Percentiles rank a stretch among this genome's conserved stretches.
Conservation (phyloP, 768 basidiomycete genomes). For the Hysterangium stoloniferum region DNA sequence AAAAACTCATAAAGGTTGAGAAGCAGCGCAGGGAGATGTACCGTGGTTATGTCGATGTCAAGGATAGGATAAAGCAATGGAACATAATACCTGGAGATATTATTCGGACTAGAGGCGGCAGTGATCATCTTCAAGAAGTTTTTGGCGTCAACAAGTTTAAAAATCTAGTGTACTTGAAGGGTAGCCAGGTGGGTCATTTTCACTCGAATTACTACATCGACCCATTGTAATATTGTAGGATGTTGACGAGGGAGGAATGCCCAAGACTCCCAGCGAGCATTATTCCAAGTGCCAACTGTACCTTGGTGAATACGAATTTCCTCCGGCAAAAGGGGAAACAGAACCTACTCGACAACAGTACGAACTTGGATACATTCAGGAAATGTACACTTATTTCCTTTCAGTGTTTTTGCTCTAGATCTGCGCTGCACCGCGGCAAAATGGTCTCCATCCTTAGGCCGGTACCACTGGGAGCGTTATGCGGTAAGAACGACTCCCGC, state of each 20-base stretch:
- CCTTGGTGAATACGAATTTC: slow-evolving; percentile 57
- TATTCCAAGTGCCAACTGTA: slow-evolving; percentile 79
- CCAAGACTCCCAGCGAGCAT: slow-evolving; percentile 46
- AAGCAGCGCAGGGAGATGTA: neutral
- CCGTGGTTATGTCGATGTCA: slow-evolving; percentile 35
- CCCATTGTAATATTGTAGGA: slow-evolving; percentile 5
- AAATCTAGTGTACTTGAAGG: slow-evolving; percentile 57
- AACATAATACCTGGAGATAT: slow-evolving; percentile 82
- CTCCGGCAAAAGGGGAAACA: slow-evolving; percentile 31
- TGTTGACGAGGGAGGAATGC: slow-evolving; percentile 20
- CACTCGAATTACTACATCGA: slow-evolving; percentile 18
- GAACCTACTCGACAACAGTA: slow-evolving; percentile 17
- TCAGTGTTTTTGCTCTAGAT: slow-evolving; percentile 72
- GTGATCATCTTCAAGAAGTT: slow-evolving; percentile 57
- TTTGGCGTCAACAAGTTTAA: slow-evolving; percentile 63
- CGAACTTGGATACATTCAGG: neutral
- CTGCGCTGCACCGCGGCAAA: slow-evolving; percentile 51
- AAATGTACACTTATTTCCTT: slow-evolving; percentile 4
- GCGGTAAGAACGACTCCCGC: slow-evolving; percentile 57
- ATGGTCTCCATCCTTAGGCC: slow-evolving; percentile 47
- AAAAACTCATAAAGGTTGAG: slow-evolving; percentile 2
- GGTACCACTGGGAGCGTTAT: slow-evolving; percentile 67
- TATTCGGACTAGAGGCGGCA: slow-evolving; percentile 62
- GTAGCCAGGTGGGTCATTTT: slow-evolving; percentile 31
- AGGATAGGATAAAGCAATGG: slow-evolving; percentile 78